phyloP scores from a whole-genome alignment of 2,329 filamentous ascomycete species.

The Cladophialophora carrionii region DNA sequence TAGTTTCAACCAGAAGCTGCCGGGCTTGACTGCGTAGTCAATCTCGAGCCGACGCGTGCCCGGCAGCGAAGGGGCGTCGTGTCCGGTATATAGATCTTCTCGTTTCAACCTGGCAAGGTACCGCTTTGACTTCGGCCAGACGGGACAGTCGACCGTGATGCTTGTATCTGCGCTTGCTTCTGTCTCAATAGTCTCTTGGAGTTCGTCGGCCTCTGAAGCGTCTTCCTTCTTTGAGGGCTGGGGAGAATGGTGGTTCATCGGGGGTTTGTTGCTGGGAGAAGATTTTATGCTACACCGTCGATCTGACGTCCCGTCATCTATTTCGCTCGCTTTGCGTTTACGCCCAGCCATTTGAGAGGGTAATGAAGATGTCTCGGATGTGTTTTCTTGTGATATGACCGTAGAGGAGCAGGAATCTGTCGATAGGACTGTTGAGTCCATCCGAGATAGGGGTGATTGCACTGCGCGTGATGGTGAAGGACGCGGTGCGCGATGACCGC shows the following conservation, averaged over 20 bases:
- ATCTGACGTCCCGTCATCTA: constrained; percentile 17
- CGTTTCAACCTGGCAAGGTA: constrained; percentile 1
- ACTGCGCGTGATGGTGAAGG: neutral
- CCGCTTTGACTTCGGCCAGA: constrained; percentile 1
- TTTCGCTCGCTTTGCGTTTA: constrained; percentile 33
- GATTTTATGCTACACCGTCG: neutral
- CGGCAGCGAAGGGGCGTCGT: neutral
- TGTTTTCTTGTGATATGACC: constrained; percentile 16
- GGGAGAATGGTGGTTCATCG: neutral
- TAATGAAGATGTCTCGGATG: neutral
- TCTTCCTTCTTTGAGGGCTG: neutral
- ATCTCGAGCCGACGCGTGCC: constrained; percentile 19
- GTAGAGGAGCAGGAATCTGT: constrained; percentile 21
- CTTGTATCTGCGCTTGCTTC: constrained; percentile 12
- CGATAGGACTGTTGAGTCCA: constrained; percentile 20
- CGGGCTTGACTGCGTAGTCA: constrained; percentile 43
- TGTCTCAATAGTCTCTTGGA: constrained; percentile 21
- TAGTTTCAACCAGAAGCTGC: constrained; percentile 44
- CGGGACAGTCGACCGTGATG: constrained; percentile 28
- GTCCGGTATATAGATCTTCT: constrained; percentile 1
- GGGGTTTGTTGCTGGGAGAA: neutral
- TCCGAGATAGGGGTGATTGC: constrained; percentile 3
- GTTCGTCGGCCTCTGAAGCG: neutral
- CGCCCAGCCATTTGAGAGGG: constrained; percentile 18
- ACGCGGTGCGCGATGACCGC: neutral